These are phyloP conservation scores for Dryadomyces sulphureus DNA, from an alignment of 2,329 filamentous ascomycete species.

Conservation along the genomic window DNA sequence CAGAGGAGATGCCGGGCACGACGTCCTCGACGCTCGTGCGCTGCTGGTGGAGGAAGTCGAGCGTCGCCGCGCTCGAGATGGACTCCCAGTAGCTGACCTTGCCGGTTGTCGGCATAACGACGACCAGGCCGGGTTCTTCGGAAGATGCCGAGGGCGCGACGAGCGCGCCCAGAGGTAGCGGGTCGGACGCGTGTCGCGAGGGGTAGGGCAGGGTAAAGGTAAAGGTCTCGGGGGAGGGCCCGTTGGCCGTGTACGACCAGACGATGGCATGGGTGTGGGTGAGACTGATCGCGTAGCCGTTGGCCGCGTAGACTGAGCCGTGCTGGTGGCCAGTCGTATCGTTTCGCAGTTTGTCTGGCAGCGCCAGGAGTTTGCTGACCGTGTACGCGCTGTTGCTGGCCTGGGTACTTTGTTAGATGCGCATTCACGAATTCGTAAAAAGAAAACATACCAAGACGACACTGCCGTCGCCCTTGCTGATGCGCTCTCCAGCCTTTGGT, in stretches of 20 bases:
- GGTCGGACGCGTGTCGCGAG: slow-evolving; percentile 49
- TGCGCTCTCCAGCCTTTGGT: slow-evolving; percentile 44
- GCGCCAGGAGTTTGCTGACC: slow-evolving; percentile 68
- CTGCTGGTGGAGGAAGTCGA: slow-evolving; percentile 71
- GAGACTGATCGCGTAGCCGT: slow-evolving; percentile 64
- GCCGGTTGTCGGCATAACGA: slow-evolving; percentile 71
- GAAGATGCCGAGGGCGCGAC: slow-evolving; percentile 64
- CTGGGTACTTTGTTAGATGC: slow-evolving; percentile 28
- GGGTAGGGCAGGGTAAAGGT: slow-evolving; percentile 65
- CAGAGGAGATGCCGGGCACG: slow-evolving; percentile 60
- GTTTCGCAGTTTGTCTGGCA: slow-evolving; percentile 62
- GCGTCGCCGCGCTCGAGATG: slow-evolving; percentile 72
- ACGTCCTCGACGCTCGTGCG: slow-evolving; percentile 63
- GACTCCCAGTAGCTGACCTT: slow-evolving; percentile 93
- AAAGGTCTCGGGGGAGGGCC: slow-evolving; percentile 60
- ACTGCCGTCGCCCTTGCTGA: slow-evolving; percentile 52
- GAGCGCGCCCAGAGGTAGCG: slow-evolving; percentile 69
- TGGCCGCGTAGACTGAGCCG: slow-evolving; percentile 49
- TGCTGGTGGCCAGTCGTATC: slow-evolving; percentile 49
- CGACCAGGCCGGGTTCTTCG: slow-evolving; percentile 72
- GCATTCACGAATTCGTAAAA: too few relatives aligned
- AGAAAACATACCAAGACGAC: slow-evolving; percentile 39
- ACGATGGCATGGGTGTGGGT: slow-evolving; percentile 72
- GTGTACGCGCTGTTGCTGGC: slow-evolving; percentile 74
- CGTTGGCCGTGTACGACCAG: slow-evolving; percentile 71